phyloP scores from a whole-genome alignment of 768 basidiomycete species.

The Hygrophorus pudorinus region DNA sequence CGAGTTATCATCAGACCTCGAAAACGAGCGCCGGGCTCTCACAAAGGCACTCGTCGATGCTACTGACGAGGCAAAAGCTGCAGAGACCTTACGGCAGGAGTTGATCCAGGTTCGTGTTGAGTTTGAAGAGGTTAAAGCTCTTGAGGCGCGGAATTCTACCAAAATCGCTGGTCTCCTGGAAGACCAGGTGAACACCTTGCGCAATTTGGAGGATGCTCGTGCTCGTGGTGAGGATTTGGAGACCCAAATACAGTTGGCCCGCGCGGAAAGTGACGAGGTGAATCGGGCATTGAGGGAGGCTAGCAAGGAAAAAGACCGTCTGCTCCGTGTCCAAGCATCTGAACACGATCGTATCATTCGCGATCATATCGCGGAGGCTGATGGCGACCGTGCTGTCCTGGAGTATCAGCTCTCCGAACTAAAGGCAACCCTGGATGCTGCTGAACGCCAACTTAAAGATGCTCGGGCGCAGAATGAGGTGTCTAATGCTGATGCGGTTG shows the following conservation, averaged over 20 bases:
- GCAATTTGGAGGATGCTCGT: conserved; percentile 67
- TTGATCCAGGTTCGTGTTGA: conserved; percentile 50
- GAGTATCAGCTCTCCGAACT: conserved; percentile 81
- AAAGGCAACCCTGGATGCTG: conserved; percentile 49
- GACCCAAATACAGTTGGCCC: conserved; percentile 58
- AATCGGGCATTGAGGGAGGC: conserved; percentile 59
- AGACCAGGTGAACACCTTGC: conserved; percentile 65
- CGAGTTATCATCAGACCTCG: conserved; percentile 45
- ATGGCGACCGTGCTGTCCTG: conserved; percentile 86
- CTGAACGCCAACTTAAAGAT: conserved; percentile 55
- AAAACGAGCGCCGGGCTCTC: conserved; percentile 43
- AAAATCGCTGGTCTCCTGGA: conserved; percentile 60
- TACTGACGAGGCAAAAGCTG: conserved; percentile 51
- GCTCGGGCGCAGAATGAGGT: conserved; percentile 51
- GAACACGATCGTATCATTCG: conserved; percentile 59
- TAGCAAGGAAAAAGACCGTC: conserved; percentile 67
- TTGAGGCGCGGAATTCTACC: conserved; percentile 53
- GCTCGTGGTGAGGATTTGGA: conserved; percentile 67
- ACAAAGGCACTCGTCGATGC: conserved; percentile 55
- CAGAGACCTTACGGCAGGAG: conserved; percentile 53
- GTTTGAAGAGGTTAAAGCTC: conserved; percentile 55
- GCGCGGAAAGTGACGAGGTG: conserved; percentile 64
- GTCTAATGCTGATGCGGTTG: conserved; percentile 54
- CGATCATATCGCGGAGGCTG: conserved; percentile 87
- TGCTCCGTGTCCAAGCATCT: conserved; percentile 62